Conservation (phyloP, 2,329 filamentous ascomycete species). For the Ceratocystis destructans region DNA sequence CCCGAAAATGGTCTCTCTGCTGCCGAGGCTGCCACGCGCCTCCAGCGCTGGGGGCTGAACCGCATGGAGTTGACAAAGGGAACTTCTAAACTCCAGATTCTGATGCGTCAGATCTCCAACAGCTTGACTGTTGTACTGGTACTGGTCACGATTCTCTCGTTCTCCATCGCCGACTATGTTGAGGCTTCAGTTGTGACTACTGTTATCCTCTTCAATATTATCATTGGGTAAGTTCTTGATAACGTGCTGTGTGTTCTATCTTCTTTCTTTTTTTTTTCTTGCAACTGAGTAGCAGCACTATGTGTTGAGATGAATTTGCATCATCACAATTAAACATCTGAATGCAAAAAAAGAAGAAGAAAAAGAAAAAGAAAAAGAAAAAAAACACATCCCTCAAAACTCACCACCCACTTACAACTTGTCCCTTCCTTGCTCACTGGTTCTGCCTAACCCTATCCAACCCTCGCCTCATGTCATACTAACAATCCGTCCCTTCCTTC, state of each 20-base stretch:
- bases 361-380: too few species aligned
- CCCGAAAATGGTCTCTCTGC: conserved; percentile 46
- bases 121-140: conserved; percentile 62
- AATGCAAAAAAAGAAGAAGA: too few species aligned
- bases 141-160: conserved; percentile 57
- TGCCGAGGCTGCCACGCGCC: conserved; percentile 50
- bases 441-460: not conserved
- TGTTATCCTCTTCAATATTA: conserved; percentile 53
- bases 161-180: conserved; percentile 50
- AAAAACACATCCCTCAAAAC: too few species aligned
- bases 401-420: not conserved
- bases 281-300: not conserved
- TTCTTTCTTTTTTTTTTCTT: not conserved
- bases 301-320: not conserved
- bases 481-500: conserved; percentile 3
- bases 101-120: conserved; percentile 64
- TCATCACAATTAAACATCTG: too few species aligned
- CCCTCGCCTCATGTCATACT: not conserved
- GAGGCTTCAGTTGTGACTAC: conserved; percentile 50
- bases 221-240: conserved; percentile 41
- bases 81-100: conserved; percentile 59
- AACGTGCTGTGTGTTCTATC: too few species aligned
- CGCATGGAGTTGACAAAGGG: conserved; percentile 57
- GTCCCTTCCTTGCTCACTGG: not conserved
- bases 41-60: conserved; percentile 54